Percentiles rank a stretch among this genome's conserved stretches.
These are phyloP conservation scores for Capsicum chinense DNA, from an alignment of 257 asterid species.

Conservation along the genomic window DNA sequence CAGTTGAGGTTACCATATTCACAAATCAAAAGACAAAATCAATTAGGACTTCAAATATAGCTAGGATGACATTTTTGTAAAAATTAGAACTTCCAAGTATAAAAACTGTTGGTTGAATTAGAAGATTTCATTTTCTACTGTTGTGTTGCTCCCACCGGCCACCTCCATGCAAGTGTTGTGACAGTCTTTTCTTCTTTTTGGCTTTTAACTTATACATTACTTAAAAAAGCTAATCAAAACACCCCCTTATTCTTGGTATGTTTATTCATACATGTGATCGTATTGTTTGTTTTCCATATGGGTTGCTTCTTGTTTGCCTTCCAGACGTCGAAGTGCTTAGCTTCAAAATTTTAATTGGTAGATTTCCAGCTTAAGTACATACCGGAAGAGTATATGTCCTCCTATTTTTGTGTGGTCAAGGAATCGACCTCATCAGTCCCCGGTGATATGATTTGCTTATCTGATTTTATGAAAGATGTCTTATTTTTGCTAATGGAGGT, in stretches of 20 bases:
- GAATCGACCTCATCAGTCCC: not conserved
- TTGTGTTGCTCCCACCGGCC: not conserved
- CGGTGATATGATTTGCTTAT: not conserved
- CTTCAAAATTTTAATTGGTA: not conserved
- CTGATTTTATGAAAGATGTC: not conserved
- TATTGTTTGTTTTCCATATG: not conserved
- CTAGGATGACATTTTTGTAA: not conserved
- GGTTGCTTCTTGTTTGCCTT: not conserved
- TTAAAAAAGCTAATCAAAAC: too few relatives aligned
- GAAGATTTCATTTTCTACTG: not conserved
- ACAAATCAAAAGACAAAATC: not conserved
- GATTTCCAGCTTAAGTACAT: not conserved
- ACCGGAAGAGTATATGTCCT: not conserved
- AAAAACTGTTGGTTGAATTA: not conserved
- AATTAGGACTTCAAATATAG: not conserved
- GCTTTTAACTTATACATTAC: too few relatives aligned
- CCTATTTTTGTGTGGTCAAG: not conserved
- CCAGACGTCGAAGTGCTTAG: not conserved
- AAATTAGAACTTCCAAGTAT: not conserved
- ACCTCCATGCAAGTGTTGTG: not conserved
- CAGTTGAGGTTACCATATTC: not conserved
- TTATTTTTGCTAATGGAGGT: constrained; percentile 16
- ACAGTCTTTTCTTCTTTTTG: not conserved
- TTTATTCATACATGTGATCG: not conserved
- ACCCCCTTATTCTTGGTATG: not conserved